phyloP scores from a whole-genome alignment of 805 yeast species.

The Cyberlindnera saturnus region DNA sequence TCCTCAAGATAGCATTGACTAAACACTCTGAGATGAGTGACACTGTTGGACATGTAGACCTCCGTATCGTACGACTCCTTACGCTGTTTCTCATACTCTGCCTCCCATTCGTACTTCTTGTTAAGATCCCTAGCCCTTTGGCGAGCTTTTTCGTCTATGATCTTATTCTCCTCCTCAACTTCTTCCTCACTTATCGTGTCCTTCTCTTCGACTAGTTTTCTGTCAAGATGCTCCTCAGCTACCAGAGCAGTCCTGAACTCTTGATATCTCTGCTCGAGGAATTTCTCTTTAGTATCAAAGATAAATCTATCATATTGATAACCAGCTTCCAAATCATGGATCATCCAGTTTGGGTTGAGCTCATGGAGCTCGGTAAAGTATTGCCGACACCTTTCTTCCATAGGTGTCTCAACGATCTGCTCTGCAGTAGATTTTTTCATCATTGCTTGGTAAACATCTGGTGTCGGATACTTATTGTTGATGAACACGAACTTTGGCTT shows the following conservation, averaged over 20 bases:
- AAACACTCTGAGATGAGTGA: conserved; percentile 23
- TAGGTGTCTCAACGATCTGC: conserved; percentile 8
- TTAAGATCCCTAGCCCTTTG: conserved; percentile 2
- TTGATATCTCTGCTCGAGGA: conserved; percentile 11
- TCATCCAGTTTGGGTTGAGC: conserved; percentile 19
- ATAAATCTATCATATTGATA: conserved; percentile 18
- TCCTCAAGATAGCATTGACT: conserved; percentile 21
- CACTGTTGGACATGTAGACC: conserved; percentile 16
- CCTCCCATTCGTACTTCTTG: conserved; percentile 15
- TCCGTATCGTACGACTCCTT: conserved; percentile 19
- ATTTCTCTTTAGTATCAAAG: conserved; percentile 21
- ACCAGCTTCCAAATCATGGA: conserved; percentile 16
- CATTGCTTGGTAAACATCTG: conserved; percentile 16
- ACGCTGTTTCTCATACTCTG: conserved; percentile 5
- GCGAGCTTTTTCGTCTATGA: neutral
- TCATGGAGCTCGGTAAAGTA: conserved; percentile 17
- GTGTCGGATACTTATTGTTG: conserved; percentile 17
- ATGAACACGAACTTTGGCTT: conserved; percentile 12
- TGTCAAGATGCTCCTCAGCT: conserved; percentile 7
- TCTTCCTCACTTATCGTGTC: neutral
- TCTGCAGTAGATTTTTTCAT: conserved; percentile 12
- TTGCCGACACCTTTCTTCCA: conserved; percentile 12
- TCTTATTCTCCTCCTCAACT: neutral
- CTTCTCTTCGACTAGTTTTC: conserved; percentile 4
- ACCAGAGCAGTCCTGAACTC: conserved; percentile 12